A percentile compares a stretch with the other conserved stretches of the same genome.
phyloP scores from a whole-genome alignment of 306 rosid species.

The Prunus campanulata region DNA sequence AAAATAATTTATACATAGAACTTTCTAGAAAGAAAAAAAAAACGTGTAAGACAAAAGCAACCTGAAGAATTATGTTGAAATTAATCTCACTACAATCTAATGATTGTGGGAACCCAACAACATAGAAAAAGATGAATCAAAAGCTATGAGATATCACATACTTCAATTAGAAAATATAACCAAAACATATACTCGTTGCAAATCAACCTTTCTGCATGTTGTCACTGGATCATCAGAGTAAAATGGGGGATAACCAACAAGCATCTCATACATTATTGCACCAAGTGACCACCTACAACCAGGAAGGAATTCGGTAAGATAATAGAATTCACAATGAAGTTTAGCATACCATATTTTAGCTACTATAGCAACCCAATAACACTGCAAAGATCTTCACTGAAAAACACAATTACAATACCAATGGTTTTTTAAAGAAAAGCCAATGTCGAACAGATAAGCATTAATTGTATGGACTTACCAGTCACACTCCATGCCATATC shows the following conservation, averaged over 20 bases:
- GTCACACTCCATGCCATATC: slow-evolving; percentile 86
- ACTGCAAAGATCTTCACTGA: slow-evolving; percentile 13
- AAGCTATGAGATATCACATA: neutral
- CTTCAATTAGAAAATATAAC: neutral
- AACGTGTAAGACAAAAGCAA: neutral
- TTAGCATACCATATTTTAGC: neutral
- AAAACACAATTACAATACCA: neutral
- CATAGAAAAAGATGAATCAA: neutral
- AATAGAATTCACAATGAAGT: neutral
- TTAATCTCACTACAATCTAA: neutral
- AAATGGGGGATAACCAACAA: slow-evolving; percentile 93
- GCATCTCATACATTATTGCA: slow-evolving; percentile 96
- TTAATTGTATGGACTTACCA: slow-evolving; percentile 48
- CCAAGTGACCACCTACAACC: slow-evolving; percentile 96
- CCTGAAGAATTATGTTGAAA: neutral
- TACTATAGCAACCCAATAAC: neutral
- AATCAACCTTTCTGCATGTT: slow-evolving; percentile 86
- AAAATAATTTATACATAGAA: neutral
- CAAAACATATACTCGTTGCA: neutral
- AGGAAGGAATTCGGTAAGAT: slow-evolving; percentile 22
- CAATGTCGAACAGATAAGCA: neutral
- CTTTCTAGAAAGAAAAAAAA: neutral
- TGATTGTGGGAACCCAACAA: neutral
- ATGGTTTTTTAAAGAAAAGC: neutral
- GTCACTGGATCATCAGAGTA: slow-evolving; percentile 92